Percentiles rank a stretch among this genome's conserved stretches.
Evolutionary conservation across 352 stramenopile species (phyloP).

Genomic region (Detonula confervacea): DNA sequence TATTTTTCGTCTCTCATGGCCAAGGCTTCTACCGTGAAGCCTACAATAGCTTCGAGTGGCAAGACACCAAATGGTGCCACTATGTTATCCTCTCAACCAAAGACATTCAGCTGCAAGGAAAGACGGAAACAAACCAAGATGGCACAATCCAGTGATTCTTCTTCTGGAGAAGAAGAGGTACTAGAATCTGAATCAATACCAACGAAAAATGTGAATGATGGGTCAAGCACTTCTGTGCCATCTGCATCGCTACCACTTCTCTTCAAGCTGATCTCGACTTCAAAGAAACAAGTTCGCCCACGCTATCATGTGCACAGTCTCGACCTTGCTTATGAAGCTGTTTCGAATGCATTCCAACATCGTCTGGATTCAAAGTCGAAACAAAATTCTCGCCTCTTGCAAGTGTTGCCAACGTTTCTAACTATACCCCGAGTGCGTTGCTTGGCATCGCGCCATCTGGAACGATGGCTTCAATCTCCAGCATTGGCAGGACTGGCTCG

Average conservation of each 20-base stretch:
- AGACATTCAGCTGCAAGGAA: conserved; percentile 27
- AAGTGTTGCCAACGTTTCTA: conserved; percentile 62
- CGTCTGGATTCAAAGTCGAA: conserved; percentile 75
- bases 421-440: conserved; percentile 61
- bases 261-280: conserved; percentile 8
- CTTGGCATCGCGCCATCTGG: conserved; percentile 62
- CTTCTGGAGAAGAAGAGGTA: conserved; percentile 67
- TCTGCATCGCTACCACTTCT: conserved; percentile 1
- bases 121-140: conserved; percentile 9
- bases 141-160: conserved; percentile 43
- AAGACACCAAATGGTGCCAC: not conserved
- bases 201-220: conserved; percentile 5
- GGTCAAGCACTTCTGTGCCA: not conserved
- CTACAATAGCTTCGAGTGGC: not conserved
- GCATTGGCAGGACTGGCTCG: conserved; percentile 63
- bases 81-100: conserved; percentile 3
- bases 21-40: not conserved
- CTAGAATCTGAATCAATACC: conserved; percentile 25
- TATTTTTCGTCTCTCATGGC: conserved; percentile 39
- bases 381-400: conserved; percentile 74
- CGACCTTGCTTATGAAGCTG: conserved; percentile 46
- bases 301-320: conserved; percentile 66
- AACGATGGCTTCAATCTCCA: conserved; percentile 80
- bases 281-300: conserved; percentile 46
- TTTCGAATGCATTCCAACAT: conserved; percentile 56